Percentiles rank a stretch among this genome's conserved stretches.
Evolutionary conservation across 2,329 filamentous ascomycete genomes (phyloP).

Genomic region (Diaporthe sp.): DNA sequence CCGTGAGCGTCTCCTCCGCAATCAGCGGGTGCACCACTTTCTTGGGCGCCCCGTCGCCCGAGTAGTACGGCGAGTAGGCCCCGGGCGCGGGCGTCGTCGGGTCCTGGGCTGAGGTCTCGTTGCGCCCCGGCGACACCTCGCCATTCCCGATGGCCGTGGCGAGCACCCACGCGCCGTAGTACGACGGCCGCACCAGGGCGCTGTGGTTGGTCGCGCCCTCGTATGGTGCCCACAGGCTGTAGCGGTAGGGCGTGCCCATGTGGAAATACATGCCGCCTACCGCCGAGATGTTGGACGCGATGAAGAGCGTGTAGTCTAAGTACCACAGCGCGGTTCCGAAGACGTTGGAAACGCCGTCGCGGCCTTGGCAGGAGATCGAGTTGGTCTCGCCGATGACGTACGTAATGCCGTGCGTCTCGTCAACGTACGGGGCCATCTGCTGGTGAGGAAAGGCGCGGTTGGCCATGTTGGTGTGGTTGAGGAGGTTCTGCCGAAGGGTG

Average conservation of each 20-base stretch:
- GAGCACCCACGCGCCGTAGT: slow-evolving; percentile 45
- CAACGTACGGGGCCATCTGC: slow-evolving; percentile 40
- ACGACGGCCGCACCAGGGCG: slow-evolving; percentile 41
- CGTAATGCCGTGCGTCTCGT: slow-evolving; percentile 35
- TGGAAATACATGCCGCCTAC: slow-evolving; percentile 35
- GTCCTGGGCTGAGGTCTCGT: slow-evolving; percentile 40
- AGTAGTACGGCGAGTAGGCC: slow-evolving; percentile 44
- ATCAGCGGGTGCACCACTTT: slow-evolving; percentile 27
- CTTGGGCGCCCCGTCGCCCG: slow-evolving; percentile 34
- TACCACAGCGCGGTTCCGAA: slow-evolving; percentile 33
- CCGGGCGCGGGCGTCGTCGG: slow-evolving; percentile 28
- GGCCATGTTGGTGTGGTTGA: slow-evolving; percentile 43
- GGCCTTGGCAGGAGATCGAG: slow-evolving; percentile 31
- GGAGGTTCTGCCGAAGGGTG: slow-evolving; percentile 35
- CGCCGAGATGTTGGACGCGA: slow-evolving; percentile 28
- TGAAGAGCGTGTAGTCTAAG: slow-evolving; percentile 33
- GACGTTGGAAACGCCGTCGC: slow-evolving; percentile 26
- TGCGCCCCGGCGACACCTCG: slow-evolving; percentile 26
- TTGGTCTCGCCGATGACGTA: slow-evolving; percentile 38
- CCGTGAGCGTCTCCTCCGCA: slow-evolving; percentile 15
- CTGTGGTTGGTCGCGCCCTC: slow-evolving; percentile 35
- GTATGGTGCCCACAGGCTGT: slow-evolving; percentile 46
- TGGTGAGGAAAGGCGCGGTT: slow-evolving; percentile 43
- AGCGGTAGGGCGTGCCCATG: slow-evolving; percentile 45
- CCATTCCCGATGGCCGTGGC: slow-evolving; percentile 41